Evolutionary conservation across 805 yeast species (phyloP), one percentile per base, ranked within the genome.

Genomic region (Brettanomyces anomalus): DNA sequence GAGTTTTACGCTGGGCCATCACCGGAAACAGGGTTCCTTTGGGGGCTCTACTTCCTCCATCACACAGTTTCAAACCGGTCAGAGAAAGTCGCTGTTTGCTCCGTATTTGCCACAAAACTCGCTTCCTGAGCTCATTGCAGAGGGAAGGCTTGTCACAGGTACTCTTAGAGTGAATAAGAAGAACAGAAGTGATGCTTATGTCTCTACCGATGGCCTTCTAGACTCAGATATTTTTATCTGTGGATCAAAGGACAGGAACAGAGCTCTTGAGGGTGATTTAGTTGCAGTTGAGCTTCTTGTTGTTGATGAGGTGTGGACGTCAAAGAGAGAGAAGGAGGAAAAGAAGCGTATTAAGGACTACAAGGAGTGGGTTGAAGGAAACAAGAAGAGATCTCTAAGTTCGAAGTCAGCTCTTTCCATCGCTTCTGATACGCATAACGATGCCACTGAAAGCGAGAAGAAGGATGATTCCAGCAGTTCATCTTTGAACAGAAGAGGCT

Each of bases 191-290:
- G 97, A 93, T 65, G 98, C 98, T 0, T 93, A 94, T 65, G 97
- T 93, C n/a, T 79, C 96, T 5, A 90, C 97, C 1, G 97, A 89
- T 60, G 96, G 96, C 1, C 74, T 89, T 28, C 72, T 93, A 49
- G 98, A 93, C 63, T 95, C 98, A 0, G 98, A 93, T 62, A 87
- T 93, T 47, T 93, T 88, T 58, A 93, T 93, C 51, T 93, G 97
- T 68, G 98, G 98, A 10, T 89, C 97, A 10, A 93, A 93, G 61
- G 98, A 93, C 64, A 84, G 98, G 61, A 93, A 93, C 64, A 80
- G 98, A 60, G 97, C 98, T 2, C 68, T 93, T 43, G 98, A 93
- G 64, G 96, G 97, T 44, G 98, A 93, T 61, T 67, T 87, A 41
- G 98, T 93, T 33, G 98, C 98, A 0, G 89, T 93, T 18, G 98